A percentile compares a stretch with the other conserved stretches of the same genome.
These are phyloP conservation scores for Lolium perenne DNA, from an alignment of 176 grass and related monocot genomes.

Conservation along the genomic window DNA sequence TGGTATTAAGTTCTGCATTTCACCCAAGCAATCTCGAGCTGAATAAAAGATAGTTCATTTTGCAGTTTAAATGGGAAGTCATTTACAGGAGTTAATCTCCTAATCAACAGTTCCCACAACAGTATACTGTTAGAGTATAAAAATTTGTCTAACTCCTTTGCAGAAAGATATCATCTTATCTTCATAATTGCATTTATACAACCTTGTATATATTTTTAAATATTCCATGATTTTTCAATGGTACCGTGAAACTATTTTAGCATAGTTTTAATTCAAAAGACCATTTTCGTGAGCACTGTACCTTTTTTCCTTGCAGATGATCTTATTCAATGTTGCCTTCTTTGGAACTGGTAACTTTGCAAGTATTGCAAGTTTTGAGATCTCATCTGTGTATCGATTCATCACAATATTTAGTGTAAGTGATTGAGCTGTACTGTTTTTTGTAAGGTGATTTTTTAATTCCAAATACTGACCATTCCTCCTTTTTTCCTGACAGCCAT, in stretches of 20 bases:
- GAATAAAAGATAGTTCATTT: not conserved
- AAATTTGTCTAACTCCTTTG: not conserved
- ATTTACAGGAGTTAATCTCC: conserved; percentile 1
- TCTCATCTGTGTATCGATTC: conserved; percentile 96
- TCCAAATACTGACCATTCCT: conserved; percentile 41
- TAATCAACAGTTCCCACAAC: not conserved
- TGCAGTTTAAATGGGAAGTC: not conserved
- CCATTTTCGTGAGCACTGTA: conserved; percentile 13
- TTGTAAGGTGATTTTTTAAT: conserved; percentile 23
- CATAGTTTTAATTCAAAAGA: conserved; percentile 33
- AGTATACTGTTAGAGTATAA: not conserved
- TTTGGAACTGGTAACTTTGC: conserved; percentile 99
- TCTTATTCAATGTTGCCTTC: conserved; percentile 97
- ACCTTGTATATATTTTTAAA: conserved; percentile 18
- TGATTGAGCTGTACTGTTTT: conserved; percentile 22
- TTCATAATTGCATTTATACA: conserved; percentile 22
- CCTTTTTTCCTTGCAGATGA: conserved; percentile 63
- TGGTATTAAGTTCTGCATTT: not conserved
- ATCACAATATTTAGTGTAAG: conserved; percentile 98
- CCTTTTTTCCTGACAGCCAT: conserved; percentile 63
- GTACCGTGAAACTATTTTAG: not conserved
- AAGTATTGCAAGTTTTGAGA: conserved; percentile 99
- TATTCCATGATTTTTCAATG: conserved; percentile 8
- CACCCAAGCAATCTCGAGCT: not conserved
- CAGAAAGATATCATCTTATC: conserved; percentile 7